Base-by-base conservation (phyloP, 164 flowering plant species). In the Aristolochia californica region DNA sequence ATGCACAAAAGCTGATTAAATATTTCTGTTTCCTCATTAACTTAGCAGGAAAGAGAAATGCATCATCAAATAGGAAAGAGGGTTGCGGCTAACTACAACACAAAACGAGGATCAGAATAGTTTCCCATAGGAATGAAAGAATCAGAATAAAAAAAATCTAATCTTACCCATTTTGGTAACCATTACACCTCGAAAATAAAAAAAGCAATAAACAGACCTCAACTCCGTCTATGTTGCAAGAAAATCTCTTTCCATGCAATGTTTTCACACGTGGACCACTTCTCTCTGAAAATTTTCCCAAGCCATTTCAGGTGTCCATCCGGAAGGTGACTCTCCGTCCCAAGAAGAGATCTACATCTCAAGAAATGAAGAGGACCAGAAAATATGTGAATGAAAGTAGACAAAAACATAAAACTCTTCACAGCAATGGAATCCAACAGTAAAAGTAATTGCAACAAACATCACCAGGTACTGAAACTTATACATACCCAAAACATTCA, bases 291-390 rank as follows among this genome's bases (percentile, higher is more conserved):
- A 84, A 51, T 67, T 63, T 14, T 77, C 85, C 96, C 94, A 87
- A 30, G 91, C 86, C 68, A 87, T 83, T 55, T 85, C 84, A 30
- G 97, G 95, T 40, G 97, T 93, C 74, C 80, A 83, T 43, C 96
- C 99, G 60, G 77, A 72, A 51, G 72, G 76, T 40, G 80, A 77
- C 18, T 67, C 67, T 54, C 84, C 96, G 72, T 85, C 84, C 17
- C 53, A 69, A 43, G 85, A 69, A 59, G 72, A 69, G 58, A 93
- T 75, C 99, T 93, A 74, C 62, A 68, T 17, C 18, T 47, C 25
- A 26, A 17, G n/a, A 58, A 17, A 26, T 13, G 44, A 28, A 27
- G 4, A 43, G 43, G 18, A 61, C 18, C 10, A 40, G 49, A 0
- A 17, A 21, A 53, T 23, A 24, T 27, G 49, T 40, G n/a, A 53